Evolutionary conservation across 140 eudicot species (phyloP).

Genomic region (Erigeron philadelphicus): DNA sequence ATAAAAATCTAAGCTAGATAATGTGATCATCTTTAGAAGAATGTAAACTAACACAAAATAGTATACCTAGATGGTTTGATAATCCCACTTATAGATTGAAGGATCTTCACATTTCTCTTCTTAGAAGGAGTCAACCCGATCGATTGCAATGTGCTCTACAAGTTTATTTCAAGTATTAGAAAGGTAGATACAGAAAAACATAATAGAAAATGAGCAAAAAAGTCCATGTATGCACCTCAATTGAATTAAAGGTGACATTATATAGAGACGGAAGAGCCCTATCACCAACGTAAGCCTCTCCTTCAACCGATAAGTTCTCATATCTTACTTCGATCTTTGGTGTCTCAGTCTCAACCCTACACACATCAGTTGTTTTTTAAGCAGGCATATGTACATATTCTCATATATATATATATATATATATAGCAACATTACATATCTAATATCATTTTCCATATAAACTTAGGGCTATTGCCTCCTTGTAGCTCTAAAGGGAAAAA

Average conservation of each 20-base stretch:
- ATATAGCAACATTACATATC: background rate
- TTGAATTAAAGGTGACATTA: constrained; percentile 32
- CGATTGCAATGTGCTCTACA: constrained; percentile 29
- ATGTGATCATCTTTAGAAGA: background rate
- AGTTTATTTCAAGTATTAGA: background rate
- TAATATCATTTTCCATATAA: too few species aligned
- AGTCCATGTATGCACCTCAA: constrained; percentile 32
- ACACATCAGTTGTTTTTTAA: background rate
- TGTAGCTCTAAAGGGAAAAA: too few species aligned
- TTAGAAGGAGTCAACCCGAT: constrained; percentile 38
- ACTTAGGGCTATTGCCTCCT: too few species aligned
- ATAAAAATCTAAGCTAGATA: background rate
- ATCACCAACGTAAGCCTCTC: constrained; percentile 44
- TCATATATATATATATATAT: too few species aligned
- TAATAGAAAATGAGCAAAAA: background rate
- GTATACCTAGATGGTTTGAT: constrained; percentile 52
- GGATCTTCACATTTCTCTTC: constrained; percentile 39
- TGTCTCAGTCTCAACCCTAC: constrained; percentile 39
- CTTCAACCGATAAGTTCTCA: constrained; percentile 45
- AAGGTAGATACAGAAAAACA: background rate
- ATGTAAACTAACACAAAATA: background rate
- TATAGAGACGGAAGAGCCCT: constrained; percentile 55
- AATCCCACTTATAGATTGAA: constrained; percentile 40
- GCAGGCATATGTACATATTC: background rate
- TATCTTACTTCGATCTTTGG: constrained; percentile 47